Conservation (phyloP, 2,329 filamentous ascomycete species). For the Dothidotthia symphoricarpi region DNA sequence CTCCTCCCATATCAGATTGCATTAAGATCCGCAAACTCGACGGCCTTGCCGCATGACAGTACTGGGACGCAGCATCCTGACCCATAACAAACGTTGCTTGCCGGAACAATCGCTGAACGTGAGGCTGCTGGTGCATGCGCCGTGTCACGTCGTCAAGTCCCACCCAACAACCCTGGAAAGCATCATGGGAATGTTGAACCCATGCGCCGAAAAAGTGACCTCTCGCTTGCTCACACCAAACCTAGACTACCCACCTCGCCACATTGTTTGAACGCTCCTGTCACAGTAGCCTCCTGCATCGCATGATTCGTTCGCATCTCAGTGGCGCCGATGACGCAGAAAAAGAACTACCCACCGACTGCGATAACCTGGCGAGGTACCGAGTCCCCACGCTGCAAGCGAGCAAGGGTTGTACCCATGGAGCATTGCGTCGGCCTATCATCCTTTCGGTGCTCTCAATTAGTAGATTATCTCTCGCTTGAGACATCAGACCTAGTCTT, state of each 20-base stretch:
- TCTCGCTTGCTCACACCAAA: constrained; percentile 22
- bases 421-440: constrained; percentile 8
- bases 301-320: constrained; percentile 32
- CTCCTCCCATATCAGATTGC: constrained; percentile 6
- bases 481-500: constrained; percentile 15
- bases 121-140: constrained; percentile 30
- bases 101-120: constrained; percentile 23
- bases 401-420: constrained; percentile 19
- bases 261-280: constrained; percentile 26
- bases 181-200: constrained; percentile 15
- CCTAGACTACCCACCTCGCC: constrained; percentile 2
- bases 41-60: constrained; percentile 10
- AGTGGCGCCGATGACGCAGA: constrained; percentile 29
- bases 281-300: constrained; percentile 27
- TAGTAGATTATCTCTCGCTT: constrained; percentile 24
- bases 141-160: constrained; percentile 27
- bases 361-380: constrained; percentile 22
- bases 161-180: constrained; percentile 16
- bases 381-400: constrained; percentile 28
- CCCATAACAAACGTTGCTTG: constrained; percentile 9
- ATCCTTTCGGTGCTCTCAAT: constrained; percentile 6
- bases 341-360: constrained; percentile 28
- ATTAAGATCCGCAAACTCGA: constrained; percentile 8
- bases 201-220: constrained; percentile 25
- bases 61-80: constrained; percentile 12